Evolutionary conservation across 2,329 filamentous ascomycete genomes (phyloP), one percentile per base, ranked within the genome.

Genomic region (Grosmannia penicillata): DNA sequence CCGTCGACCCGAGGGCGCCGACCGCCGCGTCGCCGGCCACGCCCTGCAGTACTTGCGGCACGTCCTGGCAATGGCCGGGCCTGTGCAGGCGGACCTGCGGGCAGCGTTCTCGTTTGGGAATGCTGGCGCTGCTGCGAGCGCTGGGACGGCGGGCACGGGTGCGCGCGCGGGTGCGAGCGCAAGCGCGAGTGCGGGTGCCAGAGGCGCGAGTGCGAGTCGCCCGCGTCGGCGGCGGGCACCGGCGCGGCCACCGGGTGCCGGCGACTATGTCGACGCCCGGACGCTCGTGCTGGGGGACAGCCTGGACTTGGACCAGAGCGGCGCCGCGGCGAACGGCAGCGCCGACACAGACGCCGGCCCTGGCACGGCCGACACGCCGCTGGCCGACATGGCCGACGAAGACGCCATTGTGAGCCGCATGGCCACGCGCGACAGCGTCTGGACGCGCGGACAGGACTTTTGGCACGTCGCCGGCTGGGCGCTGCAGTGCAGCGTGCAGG

Each of bases 381-480:
- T n/a, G 31, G 35, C 22, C 18, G 41, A 21, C 21, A 23, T 34
- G 27, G 22, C 27, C 21, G 59, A 58, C 2, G 62, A 63, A 1
- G 69, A 70, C 33, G 58, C 61, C 9, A 58, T 86, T 26, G 62
- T 65, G 30, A 66, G 72, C 7, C 64, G 67, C 9, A 64, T 85
- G 41, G 77, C 78, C 2, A 70, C 72, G 36, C 62, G 69, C 13
- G 67, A 75, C 31, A 78, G 80, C 23, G 45, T 95, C 2, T 94
- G 82, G 74, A 62, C 61, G 14, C 70, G 73, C n/a, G 82, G 80
- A 1, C 76, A 82, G 43, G 84, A 93, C 52, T 93, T 96, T 50
- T 98, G 91, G 85, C 72, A 77, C 30, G 72, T 83, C 0, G 70
- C 91, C 0, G 91, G 89, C 4, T 96, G 91, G 91, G 81, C 83